These are phyloP conservation scores for Pseudognaphalium luteoalbum DNA, from an alignment of 129 eudicot genomes.

Conservation along the genomic window DNA sequence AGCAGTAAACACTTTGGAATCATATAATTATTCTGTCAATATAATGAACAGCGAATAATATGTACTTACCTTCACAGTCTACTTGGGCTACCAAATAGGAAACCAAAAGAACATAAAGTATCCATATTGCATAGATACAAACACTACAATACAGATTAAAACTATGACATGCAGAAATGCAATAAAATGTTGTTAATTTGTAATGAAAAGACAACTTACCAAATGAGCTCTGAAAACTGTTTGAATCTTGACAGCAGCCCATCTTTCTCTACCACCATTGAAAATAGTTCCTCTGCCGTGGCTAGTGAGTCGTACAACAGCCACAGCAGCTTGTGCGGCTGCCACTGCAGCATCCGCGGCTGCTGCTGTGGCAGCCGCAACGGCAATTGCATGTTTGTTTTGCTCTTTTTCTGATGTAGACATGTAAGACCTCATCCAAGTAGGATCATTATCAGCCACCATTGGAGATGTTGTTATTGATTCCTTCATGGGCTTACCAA, in stretches of 20 bases:
- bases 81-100: constrained; percentile 34
- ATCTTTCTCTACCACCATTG: constrained; percentile 48
- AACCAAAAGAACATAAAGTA: constrained; percentile 27
- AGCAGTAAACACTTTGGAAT: constrained; percentile 5
- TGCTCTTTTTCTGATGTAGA: constrained; percentile 57
- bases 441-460: constrained; percentile 19
- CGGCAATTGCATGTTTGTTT: constrained; percentile 87
- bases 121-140: constrained; percentile 25
- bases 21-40: not conserved
- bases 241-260: constrained; percentile 88
- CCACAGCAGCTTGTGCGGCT: constrained; percentile 90
- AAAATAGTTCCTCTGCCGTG: constrained; percentile 55
- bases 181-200: not conserved
- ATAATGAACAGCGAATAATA: constrained; percentile 2
- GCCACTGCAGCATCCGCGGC: constrained; percentile 95
- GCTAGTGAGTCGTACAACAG: constrained; percentile 80
- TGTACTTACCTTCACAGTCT: constrained; percentile 31
- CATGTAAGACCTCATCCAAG: constrained; percentile 58
- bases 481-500: constrained; percentile 44
- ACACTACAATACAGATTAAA: constrained; percentile 23
- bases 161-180: constrained; percentile 24
- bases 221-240: constrained; percentile 72
- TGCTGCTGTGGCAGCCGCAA: constrained; percentile 88
- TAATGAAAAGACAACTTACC: constrained; percentile 42
- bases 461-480: constrained; percentile 14